phyloP scores from a whole-genome alignment of 1,139 yeast genomes.

The Hanseniaspora sp. region DNA sequence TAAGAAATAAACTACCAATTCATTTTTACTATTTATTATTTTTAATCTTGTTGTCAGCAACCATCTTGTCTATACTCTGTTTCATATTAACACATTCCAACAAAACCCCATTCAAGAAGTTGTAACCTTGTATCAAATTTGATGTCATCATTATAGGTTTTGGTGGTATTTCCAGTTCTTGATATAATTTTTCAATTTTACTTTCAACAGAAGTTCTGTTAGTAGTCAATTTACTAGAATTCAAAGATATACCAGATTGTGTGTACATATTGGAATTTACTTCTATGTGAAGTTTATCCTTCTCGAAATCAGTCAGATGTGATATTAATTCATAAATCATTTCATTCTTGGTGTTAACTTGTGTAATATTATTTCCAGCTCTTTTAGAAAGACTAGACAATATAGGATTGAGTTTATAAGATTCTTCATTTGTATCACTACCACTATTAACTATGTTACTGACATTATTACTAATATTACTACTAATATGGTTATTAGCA shows the following conservation, averaged over 20 bases:
- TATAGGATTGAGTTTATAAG: not conserved
- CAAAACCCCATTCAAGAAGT: slow-evolving; percentile 1
- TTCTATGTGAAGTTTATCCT: slow-evolving; percentile 12
- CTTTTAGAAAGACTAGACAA: slow-evolving; percentile 20
- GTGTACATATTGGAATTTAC: slow-evolving; percentile 34
- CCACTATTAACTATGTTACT: slow-evolving; percentile 20
- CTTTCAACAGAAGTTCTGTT: slow-evolving; percentile 65
- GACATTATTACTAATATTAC: slow-evolving; percentile 21
- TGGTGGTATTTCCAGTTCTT: slow-evolving; percentile 64
- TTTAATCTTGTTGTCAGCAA: slow-evolving; percentile 60
- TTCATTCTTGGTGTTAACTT: slow-evolving; percentile 73
- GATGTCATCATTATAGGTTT: slow-evolving; percentile 87
- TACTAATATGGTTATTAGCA: slow-evolving; percentile 30
- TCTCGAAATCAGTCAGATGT: slow-evolving; percentile 8
- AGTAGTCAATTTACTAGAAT: slow-evolving; percentile 57
- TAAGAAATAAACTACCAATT: not conserved
- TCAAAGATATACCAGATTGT: slow-evolving; percentile 41
- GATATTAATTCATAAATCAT: slow-evolving; percentile 39
- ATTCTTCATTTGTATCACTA: slow-evolving; percentile 24
- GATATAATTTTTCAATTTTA: slow-evolving; percentile 59
- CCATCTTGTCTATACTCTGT: slow-evolving; percentile 76
- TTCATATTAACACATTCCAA: slow-evolving; percentile 47
- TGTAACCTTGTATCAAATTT: slow-evolving; percentile 47
- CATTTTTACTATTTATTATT: slow-evolving; percentile 24
- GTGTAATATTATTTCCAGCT: slow-evolving; percentile 27